Evolutionary conservation across 1,284 basidiomycete genomes (phyloP).

Genomic region (Trametes versicolor): DNA sequence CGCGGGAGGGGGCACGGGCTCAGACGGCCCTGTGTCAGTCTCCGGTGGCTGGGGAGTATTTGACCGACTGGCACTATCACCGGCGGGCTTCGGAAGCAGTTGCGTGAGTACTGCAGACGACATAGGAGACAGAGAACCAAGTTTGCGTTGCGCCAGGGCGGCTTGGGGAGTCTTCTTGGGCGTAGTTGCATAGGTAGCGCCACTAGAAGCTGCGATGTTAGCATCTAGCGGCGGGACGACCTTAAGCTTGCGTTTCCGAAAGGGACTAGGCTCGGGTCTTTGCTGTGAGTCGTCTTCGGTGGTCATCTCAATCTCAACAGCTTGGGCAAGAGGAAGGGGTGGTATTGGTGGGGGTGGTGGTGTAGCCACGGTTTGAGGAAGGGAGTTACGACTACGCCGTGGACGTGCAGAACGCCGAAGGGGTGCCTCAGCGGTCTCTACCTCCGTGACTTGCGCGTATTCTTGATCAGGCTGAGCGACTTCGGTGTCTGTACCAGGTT

Average conservation of each 20-base stretch:
- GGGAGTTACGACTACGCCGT: constrained; percentile 27
- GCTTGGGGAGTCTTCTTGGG: constrained; percentile 20
- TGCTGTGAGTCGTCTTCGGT: not conserved
- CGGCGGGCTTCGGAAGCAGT: constrained; percentile 36
- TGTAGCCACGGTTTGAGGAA: constrained; percentile 27
- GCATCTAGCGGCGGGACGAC: not conserved
- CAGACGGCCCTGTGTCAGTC: not conserved
- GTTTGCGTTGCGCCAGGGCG: constrained; percentile 19
- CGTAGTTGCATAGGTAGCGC: constrained; percentile 2
- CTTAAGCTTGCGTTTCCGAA: constrained; percentile 30
- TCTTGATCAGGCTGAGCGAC: not conserved
- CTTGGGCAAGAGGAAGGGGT: constrained; percentile 4
- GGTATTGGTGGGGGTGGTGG: constrained; percentile 9
- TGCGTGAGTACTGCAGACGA: constrained; percentile 47
- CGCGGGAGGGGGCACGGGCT: constrained; percentile 2
- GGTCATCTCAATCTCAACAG: constrained; percentile 14
- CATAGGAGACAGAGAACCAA: constrained; percentile 49
- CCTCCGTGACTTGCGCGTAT: not conserved
- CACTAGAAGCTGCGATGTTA: not conserved
- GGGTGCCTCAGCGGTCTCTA: constrained; percentile 14
- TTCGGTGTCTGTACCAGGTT: not conserved
- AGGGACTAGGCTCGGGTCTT: constrained; percentile 13
- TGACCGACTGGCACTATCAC: constrained; percentile 23
- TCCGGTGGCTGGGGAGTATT: constrained; percentile 20
- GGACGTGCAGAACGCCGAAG: constrained; percentile 36